phyloP scores from a whole-genome alignment of 2,329 filamentous ascomycete genomes.

The Aspergillus intermedius region DNA sequence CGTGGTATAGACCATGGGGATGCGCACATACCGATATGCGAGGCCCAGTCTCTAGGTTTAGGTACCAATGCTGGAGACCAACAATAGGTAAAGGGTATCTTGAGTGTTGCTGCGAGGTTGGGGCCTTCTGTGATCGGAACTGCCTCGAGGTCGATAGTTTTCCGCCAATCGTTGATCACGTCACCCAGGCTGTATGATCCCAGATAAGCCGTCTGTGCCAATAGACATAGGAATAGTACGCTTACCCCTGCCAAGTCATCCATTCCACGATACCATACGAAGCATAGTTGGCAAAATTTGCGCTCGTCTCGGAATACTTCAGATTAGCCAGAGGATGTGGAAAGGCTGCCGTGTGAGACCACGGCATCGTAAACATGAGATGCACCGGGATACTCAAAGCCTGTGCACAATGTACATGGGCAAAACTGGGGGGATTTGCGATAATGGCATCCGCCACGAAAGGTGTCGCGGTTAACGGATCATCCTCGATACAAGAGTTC shows the following conservation, averaged over 20 bases:
- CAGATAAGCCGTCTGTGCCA: not conserved
- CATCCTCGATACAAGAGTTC: conserved; percentile 33
- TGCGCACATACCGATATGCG: conserved; percentile 25
- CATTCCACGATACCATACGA: conserved; percentile 44
- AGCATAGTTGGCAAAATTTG: conserved; percentile 36
- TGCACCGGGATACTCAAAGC: conserved; percentile 46
- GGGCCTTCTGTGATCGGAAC: conserved; percentile 34
- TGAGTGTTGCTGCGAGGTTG: conserved; percentile 27
- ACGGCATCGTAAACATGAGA: conserved; percentile 51
- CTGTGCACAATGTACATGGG: conserved; percentile 49
- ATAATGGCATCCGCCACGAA: conserved; percentile 53
- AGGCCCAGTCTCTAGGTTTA: conserved; percentile 36
- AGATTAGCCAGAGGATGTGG: conserved; percentile 48
- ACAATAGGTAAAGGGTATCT: conserved; percentile 41
- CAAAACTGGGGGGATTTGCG: conserved; percentile 49
- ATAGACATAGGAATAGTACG: not conserved
- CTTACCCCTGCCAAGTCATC: conserved; percentile 46
- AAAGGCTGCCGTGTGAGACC: conserved; percentile 40
- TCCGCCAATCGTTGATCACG: conserved; percentile 41
- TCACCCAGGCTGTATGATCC: conserved; percentile 32
- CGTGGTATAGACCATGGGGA: not conserved
- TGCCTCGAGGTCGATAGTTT: conserved; percentile 36
- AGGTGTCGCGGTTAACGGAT: conserved; percentile 25
- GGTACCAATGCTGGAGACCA: conserved; percentile 40
- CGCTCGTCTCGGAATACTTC: conserved; percentile 27